These are phyloP conservation scores for Plasmodium knowlesi DNA, from an alignment of 169 alveolate genomes.

Conservation along the genomic window DNA sequence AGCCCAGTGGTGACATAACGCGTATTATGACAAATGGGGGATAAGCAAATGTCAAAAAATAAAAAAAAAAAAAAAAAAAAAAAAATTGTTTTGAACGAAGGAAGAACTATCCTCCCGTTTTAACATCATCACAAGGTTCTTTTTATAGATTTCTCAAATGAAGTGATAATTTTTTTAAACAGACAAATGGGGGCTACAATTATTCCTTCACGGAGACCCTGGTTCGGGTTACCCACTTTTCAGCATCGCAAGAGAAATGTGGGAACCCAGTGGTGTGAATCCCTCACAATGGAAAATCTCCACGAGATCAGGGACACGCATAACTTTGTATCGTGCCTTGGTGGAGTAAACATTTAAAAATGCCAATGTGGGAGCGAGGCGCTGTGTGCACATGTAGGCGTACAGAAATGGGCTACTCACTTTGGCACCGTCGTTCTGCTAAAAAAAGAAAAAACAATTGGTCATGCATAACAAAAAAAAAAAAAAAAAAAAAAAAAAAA, in stretches of 20 bases:
- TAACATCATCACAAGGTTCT: not conserved
- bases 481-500: conserved; percentile 12
- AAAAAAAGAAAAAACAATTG: not conserved
- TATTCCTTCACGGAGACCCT: not conserved
- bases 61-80: not conserved
- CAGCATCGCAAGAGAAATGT: not conserved
- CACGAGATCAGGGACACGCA: not conserved
- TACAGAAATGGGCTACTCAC: not conserved
- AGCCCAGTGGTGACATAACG: not conserved
- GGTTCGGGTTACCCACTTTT: not conserved
- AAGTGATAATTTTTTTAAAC: not conserved
- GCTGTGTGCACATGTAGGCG: not conserved
- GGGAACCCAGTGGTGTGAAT: not conserved
- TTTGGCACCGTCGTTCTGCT: not conserved
- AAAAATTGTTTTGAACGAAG: not conserved
- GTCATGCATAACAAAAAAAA: not conserved
- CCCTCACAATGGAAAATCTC: not conserved
- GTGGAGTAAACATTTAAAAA: not conserved
- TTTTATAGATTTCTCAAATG: not conserved
- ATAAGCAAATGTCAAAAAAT: not conserved
- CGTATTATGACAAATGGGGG: not conserved
- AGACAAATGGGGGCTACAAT: not conserved
- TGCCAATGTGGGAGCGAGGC: not conserved
- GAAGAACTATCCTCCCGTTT: not conserved
- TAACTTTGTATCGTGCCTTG: not conserved